These are phyloP conservation scores for Puccinia polysora DNA, from an alignment of 1,284 basidiomycete genomes.

Conservation along the genomic window DNA sequence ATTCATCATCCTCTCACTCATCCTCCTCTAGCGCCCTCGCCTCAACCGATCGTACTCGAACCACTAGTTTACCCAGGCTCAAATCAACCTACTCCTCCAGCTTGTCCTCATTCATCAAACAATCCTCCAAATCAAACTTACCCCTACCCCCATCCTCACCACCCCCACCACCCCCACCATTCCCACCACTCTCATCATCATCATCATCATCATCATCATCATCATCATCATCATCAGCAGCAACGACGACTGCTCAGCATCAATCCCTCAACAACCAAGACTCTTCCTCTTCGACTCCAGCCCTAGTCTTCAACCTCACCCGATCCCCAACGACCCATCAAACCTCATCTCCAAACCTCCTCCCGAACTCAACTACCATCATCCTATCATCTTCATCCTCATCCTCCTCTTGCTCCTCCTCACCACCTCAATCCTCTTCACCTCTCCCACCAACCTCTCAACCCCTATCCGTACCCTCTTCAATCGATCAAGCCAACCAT, in stretches of 20 bases:
- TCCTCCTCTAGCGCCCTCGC: too few species aligned
- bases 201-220: not conserved
- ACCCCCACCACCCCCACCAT: not conserved
- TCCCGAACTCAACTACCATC: conserved; percentile 4
- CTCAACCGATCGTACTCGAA: too few species aligned
- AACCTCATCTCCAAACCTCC: not conserved
- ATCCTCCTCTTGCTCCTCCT: not conserved
- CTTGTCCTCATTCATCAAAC: not conserved
- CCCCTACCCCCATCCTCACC: not conserved
- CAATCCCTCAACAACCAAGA: too few species aligned
- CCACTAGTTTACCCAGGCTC: too few species aligned
- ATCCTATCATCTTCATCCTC: not conserved
- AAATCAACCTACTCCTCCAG: not conserved
- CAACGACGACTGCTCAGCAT: too few species aligned
- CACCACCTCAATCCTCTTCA: not conserved
- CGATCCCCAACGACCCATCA: not conserved
- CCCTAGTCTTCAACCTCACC: too few species aligned
- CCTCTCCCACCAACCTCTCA: too few species aligned
- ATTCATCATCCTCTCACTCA: too few species aligned
- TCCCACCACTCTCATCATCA: not conserved
- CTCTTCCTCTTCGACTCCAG: too few species aligned
- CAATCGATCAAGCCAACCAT: not conserved
- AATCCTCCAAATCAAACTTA: not conserved
- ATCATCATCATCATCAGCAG: not conserved
- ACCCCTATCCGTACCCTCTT: not conserved